phyloP scores from a whole-genome alignment of 148 eudicot genomes.

The Chenopodium quinoa region DNA sequence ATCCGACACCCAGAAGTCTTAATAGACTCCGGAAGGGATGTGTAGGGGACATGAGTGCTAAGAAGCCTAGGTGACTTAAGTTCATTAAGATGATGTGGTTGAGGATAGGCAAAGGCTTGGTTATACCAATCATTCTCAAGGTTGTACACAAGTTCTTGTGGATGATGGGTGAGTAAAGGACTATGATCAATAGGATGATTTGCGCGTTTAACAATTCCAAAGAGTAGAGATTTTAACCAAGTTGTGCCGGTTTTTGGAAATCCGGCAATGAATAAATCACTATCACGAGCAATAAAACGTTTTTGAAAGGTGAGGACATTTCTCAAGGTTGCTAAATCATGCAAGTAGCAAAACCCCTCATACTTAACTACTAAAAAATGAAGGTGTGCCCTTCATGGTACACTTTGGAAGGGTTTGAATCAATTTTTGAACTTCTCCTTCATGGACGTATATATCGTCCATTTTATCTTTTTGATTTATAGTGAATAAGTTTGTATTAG shows the following conservation, averaged over 20 bases:
- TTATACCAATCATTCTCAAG: neutral
- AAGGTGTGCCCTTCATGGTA: no score
- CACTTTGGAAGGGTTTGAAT: neutral
- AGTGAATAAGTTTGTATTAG: neutral
- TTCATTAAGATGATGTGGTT: neutral
- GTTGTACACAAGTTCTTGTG: conserved; percentile 13
- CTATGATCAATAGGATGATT: neutral
- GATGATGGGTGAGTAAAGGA: conserved; percentile 12
- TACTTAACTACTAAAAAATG: no score
- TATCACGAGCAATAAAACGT: conserved; percentile 5
- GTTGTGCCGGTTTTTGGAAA: conserved; percentile 15
- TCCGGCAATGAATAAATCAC: conserved; percentile 4
- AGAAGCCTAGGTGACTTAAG: neutral
- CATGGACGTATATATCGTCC: neutral
- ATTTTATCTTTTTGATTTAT: no score
- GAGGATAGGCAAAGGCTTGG: neutral
- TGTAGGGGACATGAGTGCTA: neutral
- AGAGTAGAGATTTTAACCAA: conserved; percentile 14
- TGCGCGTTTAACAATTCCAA: neutral
- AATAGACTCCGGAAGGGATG: neutral
- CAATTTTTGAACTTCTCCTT: neutral
- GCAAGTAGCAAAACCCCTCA: neutral
- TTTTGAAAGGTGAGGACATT: neutral
- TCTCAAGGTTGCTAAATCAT: no score
- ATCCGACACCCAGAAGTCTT: neutral